Base-by-base conservation (phyloP, 1,284 basidiomycete genomes). In the Chalciporus sp. region DNA sequence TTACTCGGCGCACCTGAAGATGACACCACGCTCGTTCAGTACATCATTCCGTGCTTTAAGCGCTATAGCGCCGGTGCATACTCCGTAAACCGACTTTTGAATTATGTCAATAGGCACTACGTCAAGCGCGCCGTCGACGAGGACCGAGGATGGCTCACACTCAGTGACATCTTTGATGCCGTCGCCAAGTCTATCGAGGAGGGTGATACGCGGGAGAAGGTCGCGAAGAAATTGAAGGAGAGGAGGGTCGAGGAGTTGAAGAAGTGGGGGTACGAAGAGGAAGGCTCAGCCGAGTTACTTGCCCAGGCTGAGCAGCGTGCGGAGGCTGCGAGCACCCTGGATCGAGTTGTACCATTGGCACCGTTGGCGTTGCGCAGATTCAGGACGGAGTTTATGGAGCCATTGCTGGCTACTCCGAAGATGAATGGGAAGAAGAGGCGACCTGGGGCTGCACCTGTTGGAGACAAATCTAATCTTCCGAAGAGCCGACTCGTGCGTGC, bases 21-120 rank as follows among this genome's bases (percentile, higher is more conserved):
- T 67, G 86, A 87, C 61, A 66, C 79, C n/a, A 73, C 75, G 27
- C 78, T 90, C 61, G 70, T 90, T 45, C 80, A 83, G 58, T 89
- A 88, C 69, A 80, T 89, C 61, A 73, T 88, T 37, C 81, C 85
- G 6, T 82, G 78, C 65, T 90, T 87, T 74, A 78, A 79, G 56
- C 86, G 87, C 49, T 90, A 83, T 69, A 76, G 77, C 55, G 75
- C 81, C 31, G 87, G 88, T 48, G 83, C 83, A 7, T 78, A 81
- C 57, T 80, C 85, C 49, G 80, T 85, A 56, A 79, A 84, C 67
- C 81, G 88, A 59, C 79, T 90, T 27, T 78, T 90, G 59, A 88
- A 84, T 72, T 90, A 90, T 67, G 80, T 90, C 49, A 90, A 90
- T 69, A 80, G 88, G 20, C 87, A 90, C 69, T 88, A 87, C 63